phyloP scores from a whole-genome alignment of 2,329 filamentous ascomycete genomes.

The Penicillium sp. region DNA sequence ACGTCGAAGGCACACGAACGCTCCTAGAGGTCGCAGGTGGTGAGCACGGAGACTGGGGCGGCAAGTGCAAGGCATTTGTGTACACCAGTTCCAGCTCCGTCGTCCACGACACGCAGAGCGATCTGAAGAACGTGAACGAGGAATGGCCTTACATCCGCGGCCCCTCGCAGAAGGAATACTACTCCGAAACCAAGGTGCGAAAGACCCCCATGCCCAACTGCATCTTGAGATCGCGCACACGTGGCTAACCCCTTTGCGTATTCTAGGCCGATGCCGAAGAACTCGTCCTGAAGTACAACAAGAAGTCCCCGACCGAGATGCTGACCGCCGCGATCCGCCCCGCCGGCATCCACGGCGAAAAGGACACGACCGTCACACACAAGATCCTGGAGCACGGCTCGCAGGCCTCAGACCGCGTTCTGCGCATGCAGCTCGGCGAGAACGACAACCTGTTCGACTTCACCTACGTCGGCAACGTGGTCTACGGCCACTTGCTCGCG shows the following conservation, averaged over 20 bases:
- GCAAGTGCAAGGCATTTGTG: conserved; percentile 69
- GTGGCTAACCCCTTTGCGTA: conserved; percentile 3
- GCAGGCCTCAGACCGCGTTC: conserved; percentile 59
- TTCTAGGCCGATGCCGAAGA: conserved; percentile 74
- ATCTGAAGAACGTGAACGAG: conserved; percentile 85
- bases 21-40: conserved; percentile 70
- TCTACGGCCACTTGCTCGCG: conserved; percentile 81
- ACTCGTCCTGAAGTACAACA: conserved; percentile 76
- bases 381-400: conserved; percentile 73
- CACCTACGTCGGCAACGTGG: conserved; percentile 69
- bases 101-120: conserved; percentile 75
- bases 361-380: conserved; percentile 75
- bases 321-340: conserved; percentile 81
- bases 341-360: conserved; percentile 87
- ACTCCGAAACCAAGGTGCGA: conserved; percentile 83
- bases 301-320: conserved; percentile 58
- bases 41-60: conserved; percentile 63
- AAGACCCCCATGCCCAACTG: conserved; percentile 15
- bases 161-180: conserved; percentile 73
- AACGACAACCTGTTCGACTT: conserved; percentile 71
- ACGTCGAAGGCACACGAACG: conserved; percentile 80
- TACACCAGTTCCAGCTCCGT: conserved; percentile 91
- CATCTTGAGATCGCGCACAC: neutral
- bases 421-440: conserved; percentile 78
- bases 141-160: conserved; percentile 74